phyloP scores from a whole-genome alignment of 2,329 filamentous ascomycete genomes.

The Thelonectria blattea region DNA sequence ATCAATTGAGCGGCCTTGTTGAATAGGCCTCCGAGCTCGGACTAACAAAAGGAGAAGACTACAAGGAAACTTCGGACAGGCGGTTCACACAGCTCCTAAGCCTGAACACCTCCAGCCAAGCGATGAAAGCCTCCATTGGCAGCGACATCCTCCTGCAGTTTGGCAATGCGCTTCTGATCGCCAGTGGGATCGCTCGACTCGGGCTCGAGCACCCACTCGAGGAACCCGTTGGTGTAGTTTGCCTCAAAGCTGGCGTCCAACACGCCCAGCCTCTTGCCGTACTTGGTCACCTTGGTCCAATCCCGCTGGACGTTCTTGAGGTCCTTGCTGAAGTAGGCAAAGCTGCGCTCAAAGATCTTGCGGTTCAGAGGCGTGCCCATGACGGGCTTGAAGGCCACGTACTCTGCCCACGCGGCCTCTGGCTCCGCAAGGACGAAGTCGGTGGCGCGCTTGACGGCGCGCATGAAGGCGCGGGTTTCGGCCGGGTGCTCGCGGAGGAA shows the following conservation, averaged over 20 bases:
- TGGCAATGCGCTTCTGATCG: constrained; percentile 77
- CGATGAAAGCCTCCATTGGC: constrained; percentile 68
- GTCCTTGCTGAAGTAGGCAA: constrained; percentile 76
- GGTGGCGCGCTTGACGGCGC: constrained; percentile 75
- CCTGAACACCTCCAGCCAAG: constrained; percentile 40
- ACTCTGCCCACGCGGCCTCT: constrained; percentile 68
- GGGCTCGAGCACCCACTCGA: constrained; percentile 68
- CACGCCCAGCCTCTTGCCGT: constrained; percentile 75
- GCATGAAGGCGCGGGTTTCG: constrained; percentile 71
- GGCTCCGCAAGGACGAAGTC: constrained; percentile 73
- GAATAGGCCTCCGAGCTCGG: background rate
- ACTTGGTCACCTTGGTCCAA: constrained; percentile 79
- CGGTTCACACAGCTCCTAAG: constrained; percentile 9
- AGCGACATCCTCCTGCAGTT: constrained; percentile 71
- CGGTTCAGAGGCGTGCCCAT: constrained; percentile 73
- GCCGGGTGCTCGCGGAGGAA: constrained; percentile 72
- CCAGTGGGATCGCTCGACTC: constrained; percentile 72
- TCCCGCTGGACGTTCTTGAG: constrained; percentile 77
- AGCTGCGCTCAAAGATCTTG: constrained; percentile 82
- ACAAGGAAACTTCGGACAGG: background rate
- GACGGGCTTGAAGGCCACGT: constrained; percentile 73
- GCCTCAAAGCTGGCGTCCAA: constrained; percentile 67
- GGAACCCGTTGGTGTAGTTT: constrained; percentile 77
- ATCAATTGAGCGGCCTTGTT: constrained; percentile 7
- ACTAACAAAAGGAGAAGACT: background rate